A percentile compares a stretch with the other conserved stretches of the same genome.
Evolutionary conservation across 2,329 filamentous ascomycete species (phyloP).

Genomic region (Penicillium brevicompactum): DNA sequence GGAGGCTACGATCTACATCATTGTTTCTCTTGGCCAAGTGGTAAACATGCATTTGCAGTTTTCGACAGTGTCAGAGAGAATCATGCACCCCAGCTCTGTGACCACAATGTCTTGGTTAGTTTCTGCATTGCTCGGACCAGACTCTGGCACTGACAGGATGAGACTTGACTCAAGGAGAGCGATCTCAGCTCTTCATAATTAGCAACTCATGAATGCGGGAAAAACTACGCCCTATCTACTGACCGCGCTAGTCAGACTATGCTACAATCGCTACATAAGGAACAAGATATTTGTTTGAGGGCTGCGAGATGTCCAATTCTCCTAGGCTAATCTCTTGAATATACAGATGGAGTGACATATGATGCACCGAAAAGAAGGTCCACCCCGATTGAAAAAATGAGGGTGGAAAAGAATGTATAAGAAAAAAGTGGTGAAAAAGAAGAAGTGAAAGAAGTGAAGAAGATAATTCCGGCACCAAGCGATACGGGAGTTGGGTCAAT

Average conservation of each 20-base stretch:
- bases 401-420: constrained; percentile 7
- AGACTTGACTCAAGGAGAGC: too few relatives aligned
- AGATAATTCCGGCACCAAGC: neutral
- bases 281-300: neutral
- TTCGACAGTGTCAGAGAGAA: too few relatives aligned
- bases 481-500: neutral
- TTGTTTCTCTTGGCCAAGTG: too few relatives aligned
- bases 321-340: constrained; percentile 15
- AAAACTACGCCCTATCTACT: too few relatives aligned
- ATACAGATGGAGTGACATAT: constrained; percentile 20
- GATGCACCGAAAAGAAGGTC: constrained; percentile 11
- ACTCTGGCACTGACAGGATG: too few relatives aligned
- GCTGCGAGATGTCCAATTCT: constrained; percentile 6
- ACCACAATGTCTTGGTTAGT: too few relatives aligned
- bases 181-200: too few relatives aligned
- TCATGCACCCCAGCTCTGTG: too few relatives aligned
- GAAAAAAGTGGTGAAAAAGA: constrained; percentile 1
- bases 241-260: neutral
- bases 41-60: too few relatives aligned
- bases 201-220: too few relatives aligned
- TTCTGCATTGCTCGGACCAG: too few relatives aligned
- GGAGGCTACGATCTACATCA: too few relatives aligned
- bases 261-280: neutral
- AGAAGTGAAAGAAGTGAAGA: neutral
- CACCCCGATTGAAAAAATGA: neutral